Conservation (phyloP, 768 basidiomycete genomes). For the Cyclocybe aegerita region DNA sequence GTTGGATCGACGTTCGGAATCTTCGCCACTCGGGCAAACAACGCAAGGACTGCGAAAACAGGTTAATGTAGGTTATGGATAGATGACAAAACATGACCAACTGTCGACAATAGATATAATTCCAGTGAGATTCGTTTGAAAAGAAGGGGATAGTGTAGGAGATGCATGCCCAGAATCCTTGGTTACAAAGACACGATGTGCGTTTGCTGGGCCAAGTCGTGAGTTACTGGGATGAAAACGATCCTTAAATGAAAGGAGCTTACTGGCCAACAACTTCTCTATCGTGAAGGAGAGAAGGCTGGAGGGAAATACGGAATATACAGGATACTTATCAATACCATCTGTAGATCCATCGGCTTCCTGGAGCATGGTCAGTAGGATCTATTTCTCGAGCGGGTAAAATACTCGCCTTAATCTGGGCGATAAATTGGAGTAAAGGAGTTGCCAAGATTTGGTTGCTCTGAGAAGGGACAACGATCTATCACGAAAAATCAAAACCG, state of each 20-base stretch:
- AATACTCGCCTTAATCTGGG: conserved; percentile 62
- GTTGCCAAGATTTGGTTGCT: conserved; percentile 75
- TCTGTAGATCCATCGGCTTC: conserved; percentile 75
- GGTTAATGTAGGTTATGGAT: not conserved
- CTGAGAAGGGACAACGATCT: conserved; percentile 80
- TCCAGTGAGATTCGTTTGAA: conserved; percentile 57
- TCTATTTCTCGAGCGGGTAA: not conserved
- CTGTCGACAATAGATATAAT: conserved; percentile 85
- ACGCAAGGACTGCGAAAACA: conserved; percentile 58
- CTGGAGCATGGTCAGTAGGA: conserved; percentile 28
- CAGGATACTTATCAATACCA: conserved; percentile 81
- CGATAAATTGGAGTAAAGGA: conserved; percentile 68
- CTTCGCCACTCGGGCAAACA: conserved; percentile 75
- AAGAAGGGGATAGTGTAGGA: conserved; percentile 40
- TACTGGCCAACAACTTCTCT: conserved; percentile 82
- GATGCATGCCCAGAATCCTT: conserved; percentile 58
- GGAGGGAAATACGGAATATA: conserved; percentile 71
- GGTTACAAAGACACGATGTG: conserved; percentile 79
- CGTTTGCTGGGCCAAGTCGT: conserved; percentile 50
- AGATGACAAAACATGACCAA: conserved; percentile 32
- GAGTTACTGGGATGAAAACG: not conserved
- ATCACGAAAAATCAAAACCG: not conserved
- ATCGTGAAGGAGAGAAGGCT: conserved; percentile 69
- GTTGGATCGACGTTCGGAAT: conserved; percentile 76
- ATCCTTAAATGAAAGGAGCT: conserved; percentile 23